phyloP scores from a whole-genome alignment of 2,329 filamentous ascomycete genomes.

The Nigrograna mackinnonii region DNA sequence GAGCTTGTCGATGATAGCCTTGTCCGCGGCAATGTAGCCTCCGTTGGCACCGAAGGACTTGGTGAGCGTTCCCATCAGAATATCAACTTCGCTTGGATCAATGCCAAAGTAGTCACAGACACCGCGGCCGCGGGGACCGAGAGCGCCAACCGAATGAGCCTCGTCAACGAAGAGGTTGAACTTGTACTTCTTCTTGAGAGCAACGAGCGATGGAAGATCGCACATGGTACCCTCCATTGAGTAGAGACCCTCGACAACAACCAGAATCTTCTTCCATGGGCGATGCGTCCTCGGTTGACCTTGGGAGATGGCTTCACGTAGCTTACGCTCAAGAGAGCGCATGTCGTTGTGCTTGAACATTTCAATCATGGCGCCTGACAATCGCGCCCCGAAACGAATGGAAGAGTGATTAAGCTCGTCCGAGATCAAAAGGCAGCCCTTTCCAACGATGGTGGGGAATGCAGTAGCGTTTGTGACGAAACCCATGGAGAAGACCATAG shows the following conservation, averaged over 20 bases:
- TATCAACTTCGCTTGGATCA: conserved; percentile 84
- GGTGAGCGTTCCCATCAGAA: conserved; percentile 97
- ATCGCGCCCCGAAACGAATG: conserved; percentile 90
- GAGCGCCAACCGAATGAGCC: conserved; percentile 91
- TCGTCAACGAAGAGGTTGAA: conserved; percentile 96
- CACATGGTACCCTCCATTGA: conserved; percentile 99
- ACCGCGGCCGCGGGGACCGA: conserved; percentile 85
- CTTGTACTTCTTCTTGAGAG: conserved; percentile 93
- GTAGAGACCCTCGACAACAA: conserved; percentile 95
- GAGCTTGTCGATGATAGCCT: conserved; percentile 90
- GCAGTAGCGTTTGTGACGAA: conserved; percentile 94
- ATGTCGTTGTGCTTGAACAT: conserved; percentile 99
- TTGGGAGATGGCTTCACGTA: conserved; percentile 92
- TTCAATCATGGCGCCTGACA: conserved; percentile 91
- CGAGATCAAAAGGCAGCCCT: conserved; percentile 91
- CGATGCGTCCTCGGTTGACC: conserved; percentile 97
- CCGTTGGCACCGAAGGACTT: conserved; percentile 99
- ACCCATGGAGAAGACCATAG: conserved; percentile 99
- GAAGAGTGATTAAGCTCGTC: conserved; percentile 98
- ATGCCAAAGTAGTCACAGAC: conserved; percentile 98
- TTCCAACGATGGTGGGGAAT: conserved; percentile 89
- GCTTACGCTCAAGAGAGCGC: conserved; percentile 78
- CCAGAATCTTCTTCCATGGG: conserved; percentile 98
- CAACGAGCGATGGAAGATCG: conserved; percentile 87
- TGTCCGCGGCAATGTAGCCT: conserved; percentile 89